Conservation (phyloP, 129 eudicot species). For the Ambrosia trifida region DNA sequence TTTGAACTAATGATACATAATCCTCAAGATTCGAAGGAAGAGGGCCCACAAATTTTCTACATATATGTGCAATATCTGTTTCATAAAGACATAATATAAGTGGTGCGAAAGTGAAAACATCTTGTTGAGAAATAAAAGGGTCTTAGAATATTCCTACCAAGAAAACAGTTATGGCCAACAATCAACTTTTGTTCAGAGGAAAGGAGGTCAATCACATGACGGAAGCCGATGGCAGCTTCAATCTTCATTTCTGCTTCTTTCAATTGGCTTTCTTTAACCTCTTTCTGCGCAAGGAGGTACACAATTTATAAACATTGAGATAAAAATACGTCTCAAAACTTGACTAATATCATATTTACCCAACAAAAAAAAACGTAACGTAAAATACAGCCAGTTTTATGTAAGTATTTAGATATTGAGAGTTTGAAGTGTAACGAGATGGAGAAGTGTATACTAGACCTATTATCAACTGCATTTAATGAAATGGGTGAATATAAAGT, state of each 20-base stretch:
- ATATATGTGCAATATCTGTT: slow-evolving; percentile 88
- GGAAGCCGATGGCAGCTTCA: slow-evolving; percentile 76
- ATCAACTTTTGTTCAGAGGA: slow-evolving; percentile 78
- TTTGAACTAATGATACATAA: slow-evolving; percentile 49
- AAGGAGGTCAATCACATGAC: slow-evolving; percentile 92
- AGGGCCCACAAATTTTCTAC: slow-evolving; percentile 80
- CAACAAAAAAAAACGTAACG: background rate
- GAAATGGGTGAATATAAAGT: background rate
- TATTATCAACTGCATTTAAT: background rate
- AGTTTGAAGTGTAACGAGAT: background rate
- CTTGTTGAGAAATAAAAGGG: background rate
- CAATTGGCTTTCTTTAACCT: slow-evolving; percentile 49
- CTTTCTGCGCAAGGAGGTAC: slow-evolving; percentile 48
- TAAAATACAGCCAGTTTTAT: background rate
- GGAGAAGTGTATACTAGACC: background rate
- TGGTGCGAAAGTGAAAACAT: background rate
- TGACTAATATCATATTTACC: background rate
- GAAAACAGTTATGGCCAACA: slow-evolving; percentile 97
- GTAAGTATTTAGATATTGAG: slow-evolving; percentile 1
- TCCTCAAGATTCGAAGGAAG: slow-evolving; percentile 80
- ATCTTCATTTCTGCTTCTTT: slow-evolving; percentile 63
- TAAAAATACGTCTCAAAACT: background rate
- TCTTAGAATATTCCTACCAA: slow-evolving; percentile 49
- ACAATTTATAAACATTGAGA: background rate
- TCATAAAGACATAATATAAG: slow-evolving; percentile 19